Evolutionary conservation across 345 rosid genomes (phyloP), one percentile per base, ranked within the genome.

Genomic region (Brassica incana): DNA sequence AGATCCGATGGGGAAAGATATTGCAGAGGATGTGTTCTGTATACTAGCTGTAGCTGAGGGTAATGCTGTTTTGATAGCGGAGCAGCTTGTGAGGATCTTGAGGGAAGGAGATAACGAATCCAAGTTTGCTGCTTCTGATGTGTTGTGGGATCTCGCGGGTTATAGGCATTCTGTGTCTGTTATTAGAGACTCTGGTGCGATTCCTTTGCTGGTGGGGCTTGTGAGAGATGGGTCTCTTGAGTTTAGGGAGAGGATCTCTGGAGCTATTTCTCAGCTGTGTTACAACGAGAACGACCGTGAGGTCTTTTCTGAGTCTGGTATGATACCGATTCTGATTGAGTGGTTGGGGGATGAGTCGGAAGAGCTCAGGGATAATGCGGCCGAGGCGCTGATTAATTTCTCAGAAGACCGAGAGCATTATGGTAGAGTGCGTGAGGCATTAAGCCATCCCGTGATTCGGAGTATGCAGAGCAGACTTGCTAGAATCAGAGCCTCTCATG

Each of bases 1-100:
- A 27, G 30, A 27, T 27, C 30, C 30, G 30, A 27, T 27, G 30
- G 30, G 30, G 30, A 27, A 27, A 27, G 30, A 27, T 78, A 84
- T 90, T 48, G 89, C 90, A 0, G 88, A 87, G 75, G 92, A 90
- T 78, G 94, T 73, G 32, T 87, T 90, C 29, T 86, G 87, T 78
- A 35, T 88, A 70, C 65, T 87, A 76, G 88, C 92, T 67, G 83
- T 88, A 66, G 84, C 84, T 30, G 92, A 87, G 60, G 82, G n/a
- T 59, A 90, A 87, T 80, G 89, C 89, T 1, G 77, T 82, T 75
- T 36, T 63, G 52, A 88, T 90, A 70, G 87, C 84, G 35, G 87
- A 87, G 36, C 85, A 85, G 30, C 65, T 87, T 65, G 90, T 85
- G 69, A 86, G 88, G 81, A 85, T 90, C 65, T 83, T 88, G 69